These are phyloP conservation scores for Colletotrichum caudatum DNA, from an alignment of 2,329 filamentous ascomycete species.

Conservation along the genomic window DNA sequence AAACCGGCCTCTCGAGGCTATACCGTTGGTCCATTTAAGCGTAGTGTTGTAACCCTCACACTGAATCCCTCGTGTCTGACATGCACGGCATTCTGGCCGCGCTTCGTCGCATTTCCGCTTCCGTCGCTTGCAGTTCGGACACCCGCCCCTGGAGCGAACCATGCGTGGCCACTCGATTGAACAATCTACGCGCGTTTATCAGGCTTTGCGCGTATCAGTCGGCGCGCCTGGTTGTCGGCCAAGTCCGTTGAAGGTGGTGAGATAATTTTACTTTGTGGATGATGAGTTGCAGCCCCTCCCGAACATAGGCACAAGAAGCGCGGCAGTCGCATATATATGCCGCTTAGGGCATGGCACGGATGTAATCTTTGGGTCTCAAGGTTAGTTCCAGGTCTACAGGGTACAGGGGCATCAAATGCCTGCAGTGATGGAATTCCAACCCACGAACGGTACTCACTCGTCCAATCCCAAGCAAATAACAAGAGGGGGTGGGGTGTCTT, in stretches of 20 bases:
- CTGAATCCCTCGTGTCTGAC: constrained; percentile 30
- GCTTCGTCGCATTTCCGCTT: constrained; percentile 43
- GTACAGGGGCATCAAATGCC: constrained; percentile 14
- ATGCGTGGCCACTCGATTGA: constrained; percentile 2
- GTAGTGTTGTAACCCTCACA: constrained; percentile 41
- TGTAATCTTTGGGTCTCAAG: neutral
- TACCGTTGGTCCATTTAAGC: constrained; percentile 42
- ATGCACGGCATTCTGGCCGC: constrained; percentile 40
- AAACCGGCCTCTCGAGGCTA: constrained; percentile 38
- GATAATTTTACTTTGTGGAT: neutral
- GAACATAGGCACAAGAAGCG: constrained; percentile 19
- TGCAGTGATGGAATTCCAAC: constrained; percentile 14
- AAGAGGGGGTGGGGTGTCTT: neutral
- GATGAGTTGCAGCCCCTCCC: neutral
- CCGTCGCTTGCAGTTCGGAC: constrained; percentile 41
- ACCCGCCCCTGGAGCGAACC: constrained; percentile 41
- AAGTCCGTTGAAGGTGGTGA: neutral
- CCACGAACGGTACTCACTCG: neutral
- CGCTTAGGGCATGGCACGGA: constrained; percentile 27
- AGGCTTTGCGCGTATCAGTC: neutral
- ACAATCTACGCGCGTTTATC: neutral
- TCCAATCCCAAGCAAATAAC: neutral
- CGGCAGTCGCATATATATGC: constrained; percentile 38
- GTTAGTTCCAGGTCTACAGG: constrained; percentile 5
- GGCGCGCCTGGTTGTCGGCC: neutral